Evolutionary conservation across 1,139 yeast genomes (phyloP), one percentile per base, ranked within the genome.

Genomic region (Hanseniaspora gamundiae): DNA sequence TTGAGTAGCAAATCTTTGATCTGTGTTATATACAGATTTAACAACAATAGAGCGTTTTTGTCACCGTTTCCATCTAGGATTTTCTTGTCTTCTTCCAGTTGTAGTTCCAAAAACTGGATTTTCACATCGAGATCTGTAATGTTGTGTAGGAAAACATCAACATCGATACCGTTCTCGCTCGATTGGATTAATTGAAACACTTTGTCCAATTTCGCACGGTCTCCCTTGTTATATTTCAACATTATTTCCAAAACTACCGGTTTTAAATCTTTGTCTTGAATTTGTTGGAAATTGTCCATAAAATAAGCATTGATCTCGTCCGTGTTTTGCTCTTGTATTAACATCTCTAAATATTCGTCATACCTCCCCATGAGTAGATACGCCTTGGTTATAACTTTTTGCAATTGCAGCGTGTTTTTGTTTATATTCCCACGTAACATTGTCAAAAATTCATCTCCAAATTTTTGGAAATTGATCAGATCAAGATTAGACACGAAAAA

Each of bases 381-480:
- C 6, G 57, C 41, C n/a, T 49, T 16, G 17, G 14, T n/a, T 30
- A 5, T 30, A 17, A 17, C 9, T 33, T 17, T 33, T 33, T 33
- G 21, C 4, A 14, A 7, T n/a, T 30, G 35, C 35, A 9, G 4
- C 9, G n/a, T n/a, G 16, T 16, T 30, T 30, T 30, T 30, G 10
- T 40, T 35, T 17, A 50, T 44, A 20, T 57, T 49, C 16, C 52
- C 56, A 2, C 47, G 21, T 19, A 40, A 22, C 13, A 20, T 9
- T 2, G 19, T 45, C 9, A 54, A 49, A 44, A 55, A 52, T 4
- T 46, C 43, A 4, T 42, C 48, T 9, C 51, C 54, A 42, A 50
- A 59, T 4, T 40, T 38, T 19, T 46, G 43, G 4, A 56, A 38
- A 42, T 52, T 48, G 1, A 58, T 41, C 10, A 39, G 33, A 20